These are phyloP conservation scores for Conidiobolus incongruus DNA, from an alignment of 371 early-diverging fungal genomes.

Conservation along the genomic window DNA sequence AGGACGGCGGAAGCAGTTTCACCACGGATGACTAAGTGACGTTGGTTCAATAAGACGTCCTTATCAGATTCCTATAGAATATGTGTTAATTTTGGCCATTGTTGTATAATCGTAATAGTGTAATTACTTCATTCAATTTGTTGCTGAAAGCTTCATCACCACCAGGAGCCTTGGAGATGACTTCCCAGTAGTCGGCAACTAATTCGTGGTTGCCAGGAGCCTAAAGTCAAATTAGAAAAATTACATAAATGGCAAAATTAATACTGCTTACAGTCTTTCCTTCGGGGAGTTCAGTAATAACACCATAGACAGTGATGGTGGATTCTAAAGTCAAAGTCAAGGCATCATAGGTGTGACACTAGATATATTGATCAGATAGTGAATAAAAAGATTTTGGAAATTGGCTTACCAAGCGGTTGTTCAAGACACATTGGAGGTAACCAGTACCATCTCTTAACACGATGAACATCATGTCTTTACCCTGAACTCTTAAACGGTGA, in stretches of 20 bases:
- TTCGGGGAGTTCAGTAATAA: constrained; percentile 66
- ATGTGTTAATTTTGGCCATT: too few relatives aligned
- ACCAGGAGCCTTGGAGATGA: constrained; percentile 80
- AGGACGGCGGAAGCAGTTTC: constrained; percentile 78
- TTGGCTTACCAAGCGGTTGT: constrained; percentile 45
- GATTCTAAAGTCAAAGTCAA: constrained; percentile 82
- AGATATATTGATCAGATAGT: constrained; percentile 2
- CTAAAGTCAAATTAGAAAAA: constrained; percentile 10
- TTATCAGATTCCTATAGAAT: too few relatives aligned
- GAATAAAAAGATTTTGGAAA: constrained; percentile 1
- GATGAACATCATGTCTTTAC: constrained; percentile 89
- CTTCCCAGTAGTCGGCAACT: constrained; percentile 87
- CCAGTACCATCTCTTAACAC: constrained; percentile 90
- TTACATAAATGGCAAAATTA: background rate
- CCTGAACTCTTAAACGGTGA: constrained; percentile 84
- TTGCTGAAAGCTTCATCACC: constrained; percentile 86
- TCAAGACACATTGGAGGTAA: constrained; percentile 81
- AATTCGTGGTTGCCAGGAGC: constrained; percentile 94
- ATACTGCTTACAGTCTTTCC: constrained; percentile 66
- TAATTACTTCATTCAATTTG: constrained; percentile 45
- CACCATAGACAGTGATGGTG: constrained; percentile 71
- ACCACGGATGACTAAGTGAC: constrained; percentile 94
- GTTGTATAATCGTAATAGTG: too few relatives aligned
- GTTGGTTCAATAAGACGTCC: too few relatives aligned
- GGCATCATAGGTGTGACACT: constrained; percentile 90